Percentiles rank a stretch among this genome's conserved stretches.
Evolutionary conservation across 306 rosid species (phyloP).

Genomic region (Vigna trinervia): DNA sequence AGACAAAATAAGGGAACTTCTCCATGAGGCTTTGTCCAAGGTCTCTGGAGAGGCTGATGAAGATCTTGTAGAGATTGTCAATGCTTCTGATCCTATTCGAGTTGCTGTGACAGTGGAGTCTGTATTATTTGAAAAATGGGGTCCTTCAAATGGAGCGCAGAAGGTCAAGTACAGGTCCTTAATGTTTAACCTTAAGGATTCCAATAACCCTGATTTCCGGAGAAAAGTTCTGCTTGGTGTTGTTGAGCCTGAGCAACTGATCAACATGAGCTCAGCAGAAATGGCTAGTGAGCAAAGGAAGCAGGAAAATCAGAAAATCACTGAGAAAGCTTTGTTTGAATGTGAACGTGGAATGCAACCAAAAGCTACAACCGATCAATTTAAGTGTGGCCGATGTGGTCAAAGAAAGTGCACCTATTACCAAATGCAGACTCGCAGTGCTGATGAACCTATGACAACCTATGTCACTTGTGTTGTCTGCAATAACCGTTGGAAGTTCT

Average conservation of each 20-base stretch:
- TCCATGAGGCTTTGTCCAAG: conserved; percentile 77
- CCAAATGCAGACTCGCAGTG: conserved; percentile 99
- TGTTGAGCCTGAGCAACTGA: conserved; percentile 65
- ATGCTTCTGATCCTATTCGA: conserved; percentile 79
- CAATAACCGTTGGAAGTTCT: conserved; percentile 98
- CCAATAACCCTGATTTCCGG: conserved; percentile 92
- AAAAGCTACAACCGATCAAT: conserved; percentile 92
- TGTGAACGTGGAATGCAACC: conserved; percentile 78
- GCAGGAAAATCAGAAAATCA: conserved; percentile 68
- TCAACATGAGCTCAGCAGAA: conserved; percentile 77
- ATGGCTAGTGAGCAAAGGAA: conserved; percentile 96
- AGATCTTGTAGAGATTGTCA: conserved; percentile 57
- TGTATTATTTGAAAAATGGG: conserved; percentile 85
- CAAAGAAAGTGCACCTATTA: conserved; percentile 90
- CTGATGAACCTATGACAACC: conserved; percentile 99
- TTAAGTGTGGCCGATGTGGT: conserved; percentile 90
- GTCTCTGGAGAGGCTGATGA: conserved; percentile 77
- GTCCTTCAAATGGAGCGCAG: conserved; percentile 85
- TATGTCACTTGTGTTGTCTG: conserved; percentile 90
- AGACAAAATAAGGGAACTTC: conserved; percentile 83
- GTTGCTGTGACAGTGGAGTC: conserved; percentile 93
- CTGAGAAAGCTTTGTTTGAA: conserved; percentile 80
- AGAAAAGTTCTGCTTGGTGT: conserved; percentile 88
- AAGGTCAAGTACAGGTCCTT: conserved; percentile 91
- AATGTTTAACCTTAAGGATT: conserved; percentile 90